Evolutionary conservation across 306 rosid genomes (phyloP), one percentile per base, ranked within the genome.

Genomic region (Parietaria judaica): DNA sequence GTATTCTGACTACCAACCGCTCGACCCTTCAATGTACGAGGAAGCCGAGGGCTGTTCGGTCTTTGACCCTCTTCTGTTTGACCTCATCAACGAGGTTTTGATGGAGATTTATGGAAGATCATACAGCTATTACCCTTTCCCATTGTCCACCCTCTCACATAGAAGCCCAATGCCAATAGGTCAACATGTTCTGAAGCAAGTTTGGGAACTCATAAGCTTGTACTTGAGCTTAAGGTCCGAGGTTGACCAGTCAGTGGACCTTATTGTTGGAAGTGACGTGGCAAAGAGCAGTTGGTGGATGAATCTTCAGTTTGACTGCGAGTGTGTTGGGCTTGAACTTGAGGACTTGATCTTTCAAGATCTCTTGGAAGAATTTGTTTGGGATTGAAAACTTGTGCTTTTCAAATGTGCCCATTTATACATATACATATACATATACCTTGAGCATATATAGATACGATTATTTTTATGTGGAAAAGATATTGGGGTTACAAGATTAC

Each of bases 301-400:
- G 95, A 80, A 89, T 70, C 89, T 89, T 3, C 95, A 84, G 36
- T 89, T 84, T 78, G 89, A 89, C 47, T 72, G 82, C 15, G 97
- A 84, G 67, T 82, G 89, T 61, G 85, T 82, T 63, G 97, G 83
- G 49, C 76, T 84, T 74, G 92, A 80, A 77, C 44, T 86, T 9
- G 95, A 89, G 64, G 89, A 89, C 68, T 49, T 82, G 68, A 84
- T 86, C 80, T 80, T 89, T 66, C 70, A 86, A 64, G 87, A 84
- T 56, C 83, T 89, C 36, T 64, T 86, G 70, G 89, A 86, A 14
- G 92, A 86, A 66, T 64, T 78, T 38, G 46, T 81, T 7, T 63
- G 48, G 36, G 38, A 5, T 37, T 59, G 49, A 14, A 2, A 8
- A 53, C 35, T 53, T 6, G 9, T 2, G 8, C 31, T 15, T 14